Evolutionary conservation across 495 filamentous ascomycete genomes (phyloP).

Genomic region (Hypoxylon lenormandii): DNA sequence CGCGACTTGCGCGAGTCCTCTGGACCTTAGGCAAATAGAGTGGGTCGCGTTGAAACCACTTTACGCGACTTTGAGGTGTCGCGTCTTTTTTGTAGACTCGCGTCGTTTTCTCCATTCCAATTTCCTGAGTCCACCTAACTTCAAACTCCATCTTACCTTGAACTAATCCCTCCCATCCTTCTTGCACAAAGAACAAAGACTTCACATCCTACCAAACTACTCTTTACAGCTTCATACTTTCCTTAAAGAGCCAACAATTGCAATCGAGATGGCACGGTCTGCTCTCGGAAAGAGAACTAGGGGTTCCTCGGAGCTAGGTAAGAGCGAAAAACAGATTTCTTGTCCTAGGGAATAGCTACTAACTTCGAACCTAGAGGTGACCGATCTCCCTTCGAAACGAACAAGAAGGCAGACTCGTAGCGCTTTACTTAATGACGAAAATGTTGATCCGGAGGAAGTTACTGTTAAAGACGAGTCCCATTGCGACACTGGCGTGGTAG

Average conservation of each 20-base stretch:
- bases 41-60: conserved; percentile 34
- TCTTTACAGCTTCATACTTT: conserved; percentile 6
- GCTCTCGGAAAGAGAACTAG: conserved; percentile 80
- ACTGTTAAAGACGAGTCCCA: conserved; percentile 54
- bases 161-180: conserved; percentile 13
- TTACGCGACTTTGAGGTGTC: conserved; percentile 40
- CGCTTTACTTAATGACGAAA: conserved; percentile 57
- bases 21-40: neutral
- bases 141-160: conserved; percentile 33
- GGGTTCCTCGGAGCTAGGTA: conserved; percentile 70
- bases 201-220: conserved; percentile 6
- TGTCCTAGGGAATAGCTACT: conserved; percentile 48
- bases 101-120: conserved; percentile 41
- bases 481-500: conserved; percentile 40
- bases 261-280: conserved; percentile 68
- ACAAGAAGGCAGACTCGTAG: conserved; percentile 66
- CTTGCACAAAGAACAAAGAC: conserved; percentile 10
- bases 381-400: conserved; percentile 67
- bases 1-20: no score
- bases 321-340: conserved; percentile 43
- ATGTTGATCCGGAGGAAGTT: conserved; percentile 63
- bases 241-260: conserved; percentile 29
- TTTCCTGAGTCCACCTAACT: conserved; percentile 3
- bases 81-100: conserved; percentile 44
- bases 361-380: conserved; percentile 50